Evolutionary conservation across 2,329 filamentous ascomycete species (phyloP), one percentile per base, ranked within the genome.

Genomic region (Talaromyces funiculosus): DNA sequence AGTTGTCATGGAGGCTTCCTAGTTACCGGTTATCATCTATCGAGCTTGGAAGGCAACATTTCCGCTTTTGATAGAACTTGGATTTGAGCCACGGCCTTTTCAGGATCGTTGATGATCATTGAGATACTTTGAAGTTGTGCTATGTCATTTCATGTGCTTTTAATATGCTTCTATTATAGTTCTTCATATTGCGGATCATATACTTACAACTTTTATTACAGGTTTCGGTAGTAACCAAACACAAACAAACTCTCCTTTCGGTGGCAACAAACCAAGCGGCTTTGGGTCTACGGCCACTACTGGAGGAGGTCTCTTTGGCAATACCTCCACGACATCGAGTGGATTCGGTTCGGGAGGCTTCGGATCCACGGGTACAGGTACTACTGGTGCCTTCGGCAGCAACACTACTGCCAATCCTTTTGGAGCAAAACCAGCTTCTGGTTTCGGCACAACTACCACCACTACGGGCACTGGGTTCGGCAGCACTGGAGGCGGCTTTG

Each of bases 161-260:
- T 51, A 8, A 51, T 3, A 22, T 14, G 18, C 3, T 33, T 51
- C 18, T 22, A 12, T 35, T 33, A 29, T 35, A 12, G 12, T 14
- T 7, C 26, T 18, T 24, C 2, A 8, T 8, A 54, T 62, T 62
- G 58, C 66, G 71, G 57, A 71, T 61, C 6, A 20, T 33, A 31
- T 35, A 40, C 60, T 62, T 53, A 62, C 60, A 49, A 20, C 14
- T 64, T 57, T 62, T 59, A 60, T 31, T 58, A 56, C 68, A 77
- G 75, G 69, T 62, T 77, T 77, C 64, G 75, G 75, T 62, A 20
- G 71, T 59, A 71, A 65, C 31, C 69, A 72, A 61, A 72, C 63
- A 31, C 71, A 73, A 62, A 60, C 67, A 33, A 69, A 67, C 57
- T 68, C 73, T 7, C 33, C 59, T 33, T 62, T 62, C 22, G 60